phyloP scores from a whole-genome alignment of 2,329 filamentous ascomycete genomes.

The Monilinia aucupariae region DNA sequence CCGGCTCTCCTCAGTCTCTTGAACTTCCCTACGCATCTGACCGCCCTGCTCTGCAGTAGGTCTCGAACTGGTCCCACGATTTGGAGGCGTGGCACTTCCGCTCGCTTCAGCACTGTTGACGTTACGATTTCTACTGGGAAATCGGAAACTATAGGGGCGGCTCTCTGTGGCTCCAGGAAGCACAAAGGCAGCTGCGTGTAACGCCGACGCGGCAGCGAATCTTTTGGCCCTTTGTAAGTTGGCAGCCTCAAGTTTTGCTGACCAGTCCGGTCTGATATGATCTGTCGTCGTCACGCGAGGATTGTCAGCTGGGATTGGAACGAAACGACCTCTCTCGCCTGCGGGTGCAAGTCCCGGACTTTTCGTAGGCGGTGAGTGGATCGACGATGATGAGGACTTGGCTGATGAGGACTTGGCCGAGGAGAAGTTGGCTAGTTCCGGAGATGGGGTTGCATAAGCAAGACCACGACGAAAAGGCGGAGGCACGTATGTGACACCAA shows the following conservation, averaged over 20 bases:
- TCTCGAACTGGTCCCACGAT: slow-evolving; percentile 22
- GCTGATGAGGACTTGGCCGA: slow-evolving; percentile 85
- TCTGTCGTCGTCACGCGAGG: slow-evolving; percentile 89
- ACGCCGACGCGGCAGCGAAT: slow-evolving; percentile 79
- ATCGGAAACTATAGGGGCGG: slow-evolving; percentile 33
- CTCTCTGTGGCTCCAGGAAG: slow-evolving; percentile 48
- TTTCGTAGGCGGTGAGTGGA: slow-evolving; percentile 51
- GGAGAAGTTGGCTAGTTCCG: slow-evolving; percentile 47
- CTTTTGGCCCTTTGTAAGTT: slow-evolving; percentile 78
- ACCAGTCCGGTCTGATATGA: slow-evolving; percentile 88
- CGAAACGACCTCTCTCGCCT: slow-evolving; percentile 49
- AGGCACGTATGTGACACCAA: slow-evolving; percentile 90
- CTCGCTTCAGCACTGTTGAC: slow-evolving; percentile 32
- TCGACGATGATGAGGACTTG: slow-evolving; percentile 80
- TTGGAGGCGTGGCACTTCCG: slow-evolving; percentile 32
- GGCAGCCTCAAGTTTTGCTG: slow-evolving; percentile 78
- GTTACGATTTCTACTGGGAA: slow-evolving; percentile 32
- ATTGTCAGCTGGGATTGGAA: slow-evolving; percentile 73
- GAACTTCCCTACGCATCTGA: slow-evolving; percentile 31
- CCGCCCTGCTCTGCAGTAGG: slow-evolving; percentile 31
- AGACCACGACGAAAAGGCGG: slow-evolving; percentile 85
- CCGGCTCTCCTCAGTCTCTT: slow-evolving; percentile 31
- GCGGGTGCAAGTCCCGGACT: slow-evolving; percentile 24
- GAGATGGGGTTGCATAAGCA: slow-evolving; percentile 53
- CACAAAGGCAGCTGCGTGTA: slow-evolving; percentile 45